These are phyloP conservation scores for Suillus cothurnatus DNA, from an alignment of 768 basidiomycete genomes.

Conservation along the genomic window DNA sequence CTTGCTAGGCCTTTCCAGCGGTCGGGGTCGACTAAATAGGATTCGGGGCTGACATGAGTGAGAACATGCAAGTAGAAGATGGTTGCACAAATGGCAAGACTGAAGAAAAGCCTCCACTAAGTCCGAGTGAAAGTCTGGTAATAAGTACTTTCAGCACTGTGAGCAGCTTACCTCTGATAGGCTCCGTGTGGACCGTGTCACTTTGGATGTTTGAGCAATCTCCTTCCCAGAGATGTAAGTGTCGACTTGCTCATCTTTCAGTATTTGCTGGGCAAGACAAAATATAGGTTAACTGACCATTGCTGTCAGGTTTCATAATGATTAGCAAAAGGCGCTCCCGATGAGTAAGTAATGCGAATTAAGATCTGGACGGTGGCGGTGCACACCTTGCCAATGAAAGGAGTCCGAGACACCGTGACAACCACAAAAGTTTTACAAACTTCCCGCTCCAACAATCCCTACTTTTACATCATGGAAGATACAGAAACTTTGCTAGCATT, in stretches of 20 bases:
- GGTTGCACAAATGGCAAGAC: slow-evolving; percentile 9
- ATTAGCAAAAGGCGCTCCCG: background rate
- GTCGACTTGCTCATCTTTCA: background rate
- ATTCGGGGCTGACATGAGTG: background rate
- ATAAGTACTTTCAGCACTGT: background rate
- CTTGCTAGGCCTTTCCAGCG: slow-evolving; percentile 31
- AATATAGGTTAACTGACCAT: background rate
- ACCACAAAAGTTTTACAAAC: background rate
- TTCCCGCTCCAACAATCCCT: background rate
- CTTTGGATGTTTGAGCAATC: background rate
- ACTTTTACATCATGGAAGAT: slow-evolving; percentile 39
- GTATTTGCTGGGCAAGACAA: background rate
- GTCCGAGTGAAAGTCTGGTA: background rate
- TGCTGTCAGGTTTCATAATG: background rate
- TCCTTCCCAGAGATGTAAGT: background rate
- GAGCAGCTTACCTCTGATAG: background rate
- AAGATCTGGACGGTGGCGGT: background rate
- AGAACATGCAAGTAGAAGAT: slow-evolving; percentile 3
- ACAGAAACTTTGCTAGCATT: slow-evolving; percentile 72
- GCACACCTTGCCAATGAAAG: background rate
- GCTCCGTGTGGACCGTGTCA: too few species aligned
- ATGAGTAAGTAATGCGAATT: too few species aligned
- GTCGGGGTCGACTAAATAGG: background rate
- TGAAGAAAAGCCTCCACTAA: slow-evolving; percentile 11
- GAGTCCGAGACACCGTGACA: background rate